Evolutionary conservation across 768 basidiomycete species (phyloP).

Genomic region (Suillus placidus): DNA sequence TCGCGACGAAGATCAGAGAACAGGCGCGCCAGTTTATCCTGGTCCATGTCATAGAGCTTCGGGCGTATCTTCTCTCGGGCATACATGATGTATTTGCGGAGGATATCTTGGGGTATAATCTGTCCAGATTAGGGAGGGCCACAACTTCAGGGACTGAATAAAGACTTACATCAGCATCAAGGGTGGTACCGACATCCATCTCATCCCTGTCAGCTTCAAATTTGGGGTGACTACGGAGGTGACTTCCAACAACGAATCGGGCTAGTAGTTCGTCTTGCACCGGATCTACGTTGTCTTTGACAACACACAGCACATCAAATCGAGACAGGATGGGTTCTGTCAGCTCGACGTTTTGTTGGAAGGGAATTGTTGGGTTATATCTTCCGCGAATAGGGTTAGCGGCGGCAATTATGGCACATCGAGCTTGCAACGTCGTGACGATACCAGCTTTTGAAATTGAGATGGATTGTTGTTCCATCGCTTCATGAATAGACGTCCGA

Average conservation of each 20-base stretch:
- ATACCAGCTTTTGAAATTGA: slow-evolving; percentile 99
- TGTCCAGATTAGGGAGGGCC: slow-evolving; percentile 35
- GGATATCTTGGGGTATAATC: slow-evolving; percentile 96
- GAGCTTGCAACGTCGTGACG: slow-evolving; percentile 95
- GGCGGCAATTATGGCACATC: slow-evolving; percentile 96
- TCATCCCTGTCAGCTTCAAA: slow-evolving; percentile 89
- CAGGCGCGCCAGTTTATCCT: slow-evolving; percentile 91
- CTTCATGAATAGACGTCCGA: slow-evolving; percentile 97
- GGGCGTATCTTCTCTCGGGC: slow-evolving; percentile 91
- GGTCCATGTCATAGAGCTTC: slow-evolving; percentile 93
- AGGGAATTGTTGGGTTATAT: slow-evolving; percentile 98
- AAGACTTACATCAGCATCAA: slow-evolving; percentile 85
- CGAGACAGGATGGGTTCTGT: slow-evolving; percentile 98
- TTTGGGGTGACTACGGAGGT: slow-evolving; percentile 91
- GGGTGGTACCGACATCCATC: slow-evolving; percentile 85
- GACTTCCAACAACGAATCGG: slow-evolving; percentile 96
- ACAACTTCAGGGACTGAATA: neutral
- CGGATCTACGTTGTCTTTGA: slow-evolving; percentile 97
- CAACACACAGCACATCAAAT: slow-evolving; percentile 97
- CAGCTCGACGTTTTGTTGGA: slow-evolving; percentile 97
- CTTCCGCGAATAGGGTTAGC: slow-evolving; percentile 97
- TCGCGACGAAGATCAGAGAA: slow-evolving; percentile 96
- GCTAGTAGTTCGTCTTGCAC: slow-evolving; percentile 96
- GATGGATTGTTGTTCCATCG: slow-evolving; percentile 99
- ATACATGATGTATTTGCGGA: slow-evolving; percentile 99